phyloP scores from a whole-genome alignment of 2,329 filamentous ascomycete species.

The Claviceps digitariae region DNA sequence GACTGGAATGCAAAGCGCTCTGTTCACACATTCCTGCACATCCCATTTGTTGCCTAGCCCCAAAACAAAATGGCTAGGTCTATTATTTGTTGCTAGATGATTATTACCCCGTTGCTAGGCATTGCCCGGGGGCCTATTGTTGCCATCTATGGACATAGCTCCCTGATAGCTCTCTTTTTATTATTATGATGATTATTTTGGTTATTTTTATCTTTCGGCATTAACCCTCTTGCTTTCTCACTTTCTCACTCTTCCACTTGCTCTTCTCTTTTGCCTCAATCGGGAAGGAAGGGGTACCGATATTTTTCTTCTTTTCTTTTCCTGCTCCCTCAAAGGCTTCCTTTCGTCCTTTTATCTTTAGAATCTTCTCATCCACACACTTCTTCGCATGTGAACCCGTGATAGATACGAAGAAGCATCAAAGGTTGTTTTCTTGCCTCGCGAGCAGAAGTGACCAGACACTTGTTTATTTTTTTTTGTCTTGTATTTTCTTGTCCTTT shows the following conservation, averaged over 20 bases:
- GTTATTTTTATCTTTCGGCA: neutral
- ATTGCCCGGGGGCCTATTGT: slow-evolving; percentile 5
- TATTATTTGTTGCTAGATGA: slow-evolving; percentile 7
- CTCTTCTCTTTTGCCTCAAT: neutral
- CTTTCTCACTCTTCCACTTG: neutral
- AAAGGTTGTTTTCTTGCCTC: neutral
- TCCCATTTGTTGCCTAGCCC: slow-evolving; percentile 4
- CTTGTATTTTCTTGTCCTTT: neutral
- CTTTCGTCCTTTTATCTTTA: neutral
- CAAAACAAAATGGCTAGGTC: slow-evolving; percentile 4
- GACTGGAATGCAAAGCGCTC: slow-evolving; percentile 8
- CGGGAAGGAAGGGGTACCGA: neutral
- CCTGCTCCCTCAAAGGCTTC: neutral
- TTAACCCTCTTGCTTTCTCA: neutral
- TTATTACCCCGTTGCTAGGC: slow-evolving; percentile 7
- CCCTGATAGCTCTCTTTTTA: neutral
- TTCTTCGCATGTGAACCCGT: neutral
- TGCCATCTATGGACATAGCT: slow-evolving; percentile 4
- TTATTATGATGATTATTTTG: neutral
- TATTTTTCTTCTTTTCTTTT: neutral
- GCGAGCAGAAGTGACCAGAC: neutral
- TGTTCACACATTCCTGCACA: slow-evolving; percentile 7
- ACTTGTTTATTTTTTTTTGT: neutral
- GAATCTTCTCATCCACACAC: neutral
- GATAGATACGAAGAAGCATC: neutral